Conservation (phyloP, 352 stramenopile species). For the Thalassiosira mediterranea region DNA sequence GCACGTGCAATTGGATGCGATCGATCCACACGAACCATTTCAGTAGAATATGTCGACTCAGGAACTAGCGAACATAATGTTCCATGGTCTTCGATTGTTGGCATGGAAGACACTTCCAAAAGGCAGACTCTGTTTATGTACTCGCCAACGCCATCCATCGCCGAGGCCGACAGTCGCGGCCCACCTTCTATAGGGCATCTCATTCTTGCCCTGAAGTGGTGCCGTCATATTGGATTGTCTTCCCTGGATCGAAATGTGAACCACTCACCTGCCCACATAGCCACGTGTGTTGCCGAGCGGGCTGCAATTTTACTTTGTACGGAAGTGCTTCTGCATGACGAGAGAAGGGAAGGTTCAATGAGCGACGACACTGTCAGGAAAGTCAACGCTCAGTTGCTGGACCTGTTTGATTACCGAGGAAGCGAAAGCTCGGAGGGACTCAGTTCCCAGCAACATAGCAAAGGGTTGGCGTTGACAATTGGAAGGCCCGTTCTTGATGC, state of each 20-base stretch:
- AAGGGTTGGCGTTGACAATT: conserved; percentile 11
- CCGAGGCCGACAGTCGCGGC: conserved; percentile 30
- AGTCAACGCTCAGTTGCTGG: conserved; percentile 69
- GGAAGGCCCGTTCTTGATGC: conserved; percentile 19
- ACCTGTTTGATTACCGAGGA: conserved; percentile 61
- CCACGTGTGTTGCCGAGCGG: conserved; percentile 55
- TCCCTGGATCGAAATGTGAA: conserved; percentile 10
- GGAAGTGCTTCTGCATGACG: conserved; percentile 63
- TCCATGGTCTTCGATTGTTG: conserved; percentile 53
- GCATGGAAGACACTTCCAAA: conserved; percentile 63
- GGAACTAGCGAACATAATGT: conserved; percentile 26
- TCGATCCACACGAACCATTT: conserved; percentile 52
- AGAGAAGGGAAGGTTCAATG: conserved; percentile 16
- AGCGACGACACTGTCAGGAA: conserved; percentile 26
- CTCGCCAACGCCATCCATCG: conserved; percentile 41
- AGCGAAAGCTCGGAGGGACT: neutral
- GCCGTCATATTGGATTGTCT: conserved; percentile 45
- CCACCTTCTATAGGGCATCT: conserved; percentile 58
- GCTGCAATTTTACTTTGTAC: conserved; percentile 53
- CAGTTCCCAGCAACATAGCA: neutral
- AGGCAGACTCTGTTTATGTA: conserved; percentile 45
- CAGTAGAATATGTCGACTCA: conserved; percentile 49
- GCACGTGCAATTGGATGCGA: conserved; percentile 49
- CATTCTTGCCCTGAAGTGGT: conserved; percentile 69
- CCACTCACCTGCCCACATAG: conserved; percentile 10